These are phyloP conservation scores for Ogataea populi-albae DNA, from an alignment of 805 yeast species.

Conservation along the genomic window DNA sequence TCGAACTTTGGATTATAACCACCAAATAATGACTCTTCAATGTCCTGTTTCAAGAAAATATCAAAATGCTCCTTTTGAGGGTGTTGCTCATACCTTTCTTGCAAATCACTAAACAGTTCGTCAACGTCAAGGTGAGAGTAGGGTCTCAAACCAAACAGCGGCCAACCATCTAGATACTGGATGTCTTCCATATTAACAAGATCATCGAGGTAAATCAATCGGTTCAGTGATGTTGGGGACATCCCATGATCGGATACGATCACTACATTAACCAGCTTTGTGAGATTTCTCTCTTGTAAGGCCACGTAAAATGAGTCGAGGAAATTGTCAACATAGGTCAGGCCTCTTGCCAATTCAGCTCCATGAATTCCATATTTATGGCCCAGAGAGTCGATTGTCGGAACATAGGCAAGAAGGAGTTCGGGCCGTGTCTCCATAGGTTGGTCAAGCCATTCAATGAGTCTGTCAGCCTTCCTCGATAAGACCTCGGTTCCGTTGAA, in stretches of 20 bases:
- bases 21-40: slow-evolving; percentile 59
- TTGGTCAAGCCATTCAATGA: slow-evolving; percentile 67
- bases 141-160: slow-evolving; percentile 76
- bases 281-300: slow-evolving; percentile 52
- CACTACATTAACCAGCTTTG: slow-evolving; percentile 66
- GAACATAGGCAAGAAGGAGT: slow-evolving; percentile 72
- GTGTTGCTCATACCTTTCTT: slow-evolving; percentile 29
- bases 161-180: slow-evolving; percentile 78
- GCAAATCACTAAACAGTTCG: slow-evolving; percentile 46
- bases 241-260: slow-evolving; percentile 91
- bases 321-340: slow-evolving; percentile 64
- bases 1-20: slow-evolving; percentile 39
- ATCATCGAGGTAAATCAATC: slow-evolving; percentile 73
- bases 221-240: slow-evolving; percentile 76
- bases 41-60: slow-evolving; percentile 52
- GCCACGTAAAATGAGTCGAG: slow-evolving; percentile 49
- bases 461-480: slow-evolving; percentile 51
- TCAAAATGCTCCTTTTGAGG: slow-evolving; percentile 36
- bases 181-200: slow-evolving; percentile 51
- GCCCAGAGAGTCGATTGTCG: slow-evolving; percentile 77
- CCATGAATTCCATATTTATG: slow-evolving; percentile 72
- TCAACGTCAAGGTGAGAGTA: slow-evolving; percentile 35
- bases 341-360: slow-evolving; percentile 47
- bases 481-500: slow-evolving; percentile 65
- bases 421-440: slow-evolving; percentile 63